Conservation (phyloP, 2,329 filamentous ascomycete genomes). For the Colletotrichum costaricense region DNA sequence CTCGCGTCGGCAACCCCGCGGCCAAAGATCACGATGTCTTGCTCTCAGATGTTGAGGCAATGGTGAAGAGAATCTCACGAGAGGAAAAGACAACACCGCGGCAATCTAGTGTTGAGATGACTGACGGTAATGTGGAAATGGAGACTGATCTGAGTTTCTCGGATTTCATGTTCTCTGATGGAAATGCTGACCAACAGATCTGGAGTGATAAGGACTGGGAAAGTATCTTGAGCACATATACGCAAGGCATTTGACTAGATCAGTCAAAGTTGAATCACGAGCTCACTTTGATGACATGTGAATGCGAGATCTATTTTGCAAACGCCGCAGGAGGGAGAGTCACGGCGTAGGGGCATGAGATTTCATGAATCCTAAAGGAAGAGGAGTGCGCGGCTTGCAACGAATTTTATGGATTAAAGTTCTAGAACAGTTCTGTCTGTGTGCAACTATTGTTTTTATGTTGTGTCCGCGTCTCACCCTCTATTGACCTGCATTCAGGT, state of each 20-base stretch:
- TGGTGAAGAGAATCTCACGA: slow-evolving; percentile 18
- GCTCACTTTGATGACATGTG: too few relatives aligned
- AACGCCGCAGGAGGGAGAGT: too few relatives aligned
- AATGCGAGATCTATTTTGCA: too few relatives aligned
- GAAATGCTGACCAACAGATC: neutral
- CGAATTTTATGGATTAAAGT: too few relatives aligned
- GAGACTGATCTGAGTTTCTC: neutral
- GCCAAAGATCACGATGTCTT: slow-evolving; percentile 33
- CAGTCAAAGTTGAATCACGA: too few relatives aligned
- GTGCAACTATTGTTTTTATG: too few relatives aligned
- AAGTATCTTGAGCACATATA: slow-evolving; percentile 21
- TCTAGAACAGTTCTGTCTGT: too few relatives aligned
- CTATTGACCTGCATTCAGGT: too few relatives aligned
- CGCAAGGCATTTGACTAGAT: neutral
- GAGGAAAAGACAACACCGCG: neutral
- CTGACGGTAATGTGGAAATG: neutral
- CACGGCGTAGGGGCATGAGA: too few relatives aligned
- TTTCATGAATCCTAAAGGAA: too few relatives aligned
- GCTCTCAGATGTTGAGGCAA: slow-evolving; percentile 35
- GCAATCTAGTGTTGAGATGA: neutral
- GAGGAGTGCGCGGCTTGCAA: too few relatives aligned
- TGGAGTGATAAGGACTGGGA: slow-evolving; percentile 27
- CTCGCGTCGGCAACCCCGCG: slow-evolving; percentile 29
- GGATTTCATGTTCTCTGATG: neutral
- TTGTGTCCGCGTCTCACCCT: too few relatives aligned